These are phyloP conservation scores for Auriscalpium microsporum DNA, from an alignment of 768 basidiomycete species.

Conservation along the genomic window DNA sequence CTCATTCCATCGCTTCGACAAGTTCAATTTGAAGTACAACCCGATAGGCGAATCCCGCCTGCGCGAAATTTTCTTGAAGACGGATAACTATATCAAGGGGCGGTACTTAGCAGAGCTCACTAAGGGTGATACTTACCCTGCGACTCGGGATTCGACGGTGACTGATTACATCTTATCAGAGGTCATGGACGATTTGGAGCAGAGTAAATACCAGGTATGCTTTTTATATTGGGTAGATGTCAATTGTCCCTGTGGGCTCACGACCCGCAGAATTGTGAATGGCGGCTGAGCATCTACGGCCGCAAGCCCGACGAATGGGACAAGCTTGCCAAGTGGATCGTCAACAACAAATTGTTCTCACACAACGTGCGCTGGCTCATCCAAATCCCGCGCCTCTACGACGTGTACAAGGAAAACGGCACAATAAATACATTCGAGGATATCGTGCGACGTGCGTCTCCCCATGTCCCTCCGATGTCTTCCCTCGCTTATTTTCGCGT, in stretches of 20 bases:
- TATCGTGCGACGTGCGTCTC: slow-evolving; percentile 73
- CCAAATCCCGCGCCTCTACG: slow-evolving; percentile 90
- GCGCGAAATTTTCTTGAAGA: slow-evolving; percentile 96
- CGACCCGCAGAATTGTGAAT: slow-evolving; percentile 74
- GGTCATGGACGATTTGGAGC: slow-evolving; percentile 95
- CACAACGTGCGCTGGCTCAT: slow-evolving; percentile 99
- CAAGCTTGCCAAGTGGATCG: slow-evolving; percentile 95
- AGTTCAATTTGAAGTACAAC: slow-evolving; percentile 97
- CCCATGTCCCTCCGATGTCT: background rate
- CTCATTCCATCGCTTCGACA: slow-evolving; percentile 97
- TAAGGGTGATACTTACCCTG: slow-evolving; percentile 43
- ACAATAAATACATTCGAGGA: slow-evolving; percentile 83
- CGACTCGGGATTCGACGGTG: background rate
- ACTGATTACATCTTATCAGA: slow-evolving; percentile 40
- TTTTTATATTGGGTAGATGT: background rate
- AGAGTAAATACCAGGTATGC: slow-evolving; percentile 92
- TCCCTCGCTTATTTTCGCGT: background rate
- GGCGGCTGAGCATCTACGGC: slow-evolving; percentile 95
- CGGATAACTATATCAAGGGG: slow-evolving; percentile 90
- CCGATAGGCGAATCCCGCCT: slow-evolving; percentile 92
- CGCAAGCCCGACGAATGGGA: slow-evolving; percentile 85
- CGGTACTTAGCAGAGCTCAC: slow-evolving; percentile 93
- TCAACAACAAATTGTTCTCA: slow-evolving; percentile 86
- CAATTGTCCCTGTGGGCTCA: background rate
- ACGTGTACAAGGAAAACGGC: slow-evolving; percentile 88